Conservation (phyloP, 805 yeast genomes). For the Metschnikowia gelsemii region DNA sequence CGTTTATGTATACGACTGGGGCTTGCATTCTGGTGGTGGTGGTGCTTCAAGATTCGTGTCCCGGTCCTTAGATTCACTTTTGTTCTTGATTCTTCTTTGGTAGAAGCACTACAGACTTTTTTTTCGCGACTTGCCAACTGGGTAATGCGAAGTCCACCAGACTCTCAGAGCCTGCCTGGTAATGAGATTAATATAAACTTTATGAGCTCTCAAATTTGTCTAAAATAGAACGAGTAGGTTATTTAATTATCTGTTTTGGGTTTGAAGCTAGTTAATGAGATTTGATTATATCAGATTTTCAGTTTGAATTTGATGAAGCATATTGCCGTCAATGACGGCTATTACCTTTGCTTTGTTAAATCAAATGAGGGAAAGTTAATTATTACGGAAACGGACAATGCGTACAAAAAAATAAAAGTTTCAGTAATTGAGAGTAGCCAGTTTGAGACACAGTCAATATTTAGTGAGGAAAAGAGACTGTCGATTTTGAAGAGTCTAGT, state of each 20-base stretch:
- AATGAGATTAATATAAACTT: too few relatives aligned
- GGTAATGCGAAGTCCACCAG: background rate
- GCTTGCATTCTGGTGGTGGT: conserved; percentile 40
- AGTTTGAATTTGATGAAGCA: too few relatives aligned
- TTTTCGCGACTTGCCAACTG: conserved; percentile 2
- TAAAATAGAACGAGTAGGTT: too few relatives aligned
- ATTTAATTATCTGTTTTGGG: background rate
- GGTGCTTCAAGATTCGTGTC: background rate
- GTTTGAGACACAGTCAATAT: too few relatives aligned
- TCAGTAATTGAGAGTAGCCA: background rate
- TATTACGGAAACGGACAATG: too few relatives aligned
- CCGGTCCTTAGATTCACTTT: background rate
- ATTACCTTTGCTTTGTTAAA: conserved; percentile 73
- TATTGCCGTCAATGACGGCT: too few relatives aligned
- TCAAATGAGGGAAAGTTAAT: conserved; percentile 67
- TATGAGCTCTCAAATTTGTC: too few relatives aligned
- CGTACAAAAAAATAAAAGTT: too few relatives aligned
- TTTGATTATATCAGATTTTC: background rate
- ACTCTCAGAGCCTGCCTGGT: background rate
- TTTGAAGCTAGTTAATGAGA: background rate
- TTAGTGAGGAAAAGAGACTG: too few relatives aligned
- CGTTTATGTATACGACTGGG: conserved; percentile 54
- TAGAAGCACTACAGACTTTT: conserved; percentile 9
- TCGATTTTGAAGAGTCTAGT: too few relatives aligned
- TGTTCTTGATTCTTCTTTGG: conserved; percentile 10